phyloP scores from a whole-genome alignment of 2,329 filamentous ascomycete genomes.

The Plenodomus biglobosus region DNA sequence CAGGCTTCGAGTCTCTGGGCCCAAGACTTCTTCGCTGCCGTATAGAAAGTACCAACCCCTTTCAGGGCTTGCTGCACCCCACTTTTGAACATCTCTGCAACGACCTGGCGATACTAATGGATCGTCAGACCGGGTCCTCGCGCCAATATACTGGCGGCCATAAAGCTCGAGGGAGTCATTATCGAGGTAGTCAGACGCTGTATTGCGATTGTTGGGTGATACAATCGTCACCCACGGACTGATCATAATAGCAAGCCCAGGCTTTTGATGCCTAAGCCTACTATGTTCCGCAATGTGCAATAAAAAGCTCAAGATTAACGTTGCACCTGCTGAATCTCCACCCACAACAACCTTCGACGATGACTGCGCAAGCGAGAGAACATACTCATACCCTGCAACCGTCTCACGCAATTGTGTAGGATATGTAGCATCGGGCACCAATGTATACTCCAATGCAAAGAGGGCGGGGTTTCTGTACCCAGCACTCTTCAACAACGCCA shows the following conservation, averaged over 20 bases:
- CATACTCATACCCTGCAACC: conserved; percentile 69
- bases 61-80: conserved; percentile 66
- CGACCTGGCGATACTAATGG: conserved; percentile 69
- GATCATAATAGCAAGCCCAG: conserved; percentile 69
- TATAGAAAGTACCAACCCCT: conserved; percentile 71
- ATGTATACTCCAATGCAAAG: conserved; percentile 77
- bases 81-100: conserved; percentile 66
- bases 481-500: conserved; percentile 62
- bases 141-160: conserved; percentile 67
- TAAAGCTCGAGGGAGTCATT: conserved; percentile 67
- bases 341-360: conserved; percentile 67
- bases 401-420: conserved; percentile 73
- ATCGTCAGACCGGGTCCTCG: conserved; percentile 54
- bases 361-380: conserved; percentile 60
- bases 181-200: conserved; percentile 74
- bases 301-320: conserved; percentile 71
- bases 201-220: conserved; percentile 67
- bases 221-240: conserved; percentile 79
- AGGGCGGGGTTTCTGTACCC: conserved; percentile 76
- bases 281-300: conserved; percentile 62
- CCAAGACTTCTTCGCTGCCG: conserved; percentile 77
- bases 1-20: conserved; percentile 66
- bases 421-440: conserved; percentile 73
- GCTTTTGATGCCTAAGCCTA: conserved; percentile 49
- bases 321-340: conserved; percentile 79